Conservation (phyloP, 2,329 filamentous ascomycete genomes). For the Sporothrix brunneoviolacea region DNA sequence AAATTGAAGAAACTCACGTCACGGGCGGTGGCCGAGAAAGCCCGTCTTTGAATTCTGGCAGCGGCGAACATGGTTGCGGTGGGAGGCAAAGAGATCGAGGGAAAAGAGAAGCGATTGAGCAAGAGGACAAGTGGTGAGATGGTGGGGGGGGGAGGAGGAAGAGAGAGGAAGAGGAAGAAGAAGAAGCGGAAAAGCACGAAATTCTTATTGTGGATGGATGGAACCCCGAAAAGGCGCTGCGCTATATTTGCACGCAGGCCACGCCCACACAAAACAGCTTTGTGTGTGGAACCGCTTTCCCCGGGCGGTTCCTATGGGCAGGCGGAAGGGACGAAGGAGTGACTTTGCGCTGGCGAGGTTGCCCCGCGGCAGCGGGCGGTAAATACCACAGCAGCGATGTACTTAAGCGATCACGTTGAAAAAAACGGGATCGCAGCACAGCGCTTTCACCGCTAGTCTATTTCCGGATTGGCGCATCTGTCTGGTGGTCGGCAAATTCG, state of each 20-base stretch:
- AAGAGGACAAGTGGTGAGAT: neutral
- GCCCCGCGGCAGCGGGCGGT: no score
- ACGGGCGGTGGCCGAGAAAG: slow-evolving; percentile 73
- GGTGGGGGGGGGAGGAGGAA: neutral
- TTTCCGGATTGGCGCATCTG: neutral
- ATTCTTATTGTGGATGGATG: slow-evolving; percentile 7
- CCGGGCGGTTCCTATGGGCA: no score
- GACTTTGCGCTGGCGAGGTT: no score
- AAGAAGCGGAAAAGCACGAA: slow-evolving; percentile 11
- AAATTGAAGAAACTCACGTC: slow-evolving; percentile 49
- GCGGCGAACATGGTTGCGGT: slow-evolving; percentile 65
- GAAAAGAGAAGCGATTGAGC: neutral
- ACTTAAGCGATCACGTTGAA: neutral
- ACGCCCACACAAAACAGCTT: no score
- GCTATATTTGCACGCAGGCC: slow-evolving; percentile 2
- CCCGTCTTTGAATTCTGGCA: slow-evolving; percentile 64
- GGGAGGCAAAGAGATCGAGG: no score
- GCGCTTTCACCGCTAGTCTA: slow-evolving; percentile 10
- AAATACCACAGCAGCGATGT: no score
- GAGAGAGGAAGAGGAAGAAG: neutral
- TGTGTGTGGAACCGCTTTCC: no score
- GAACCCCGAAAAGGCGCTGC: neutral
- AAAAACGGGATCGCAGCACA: neutral
- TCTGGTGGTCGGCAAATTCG: slow-evolving; percentile 13
- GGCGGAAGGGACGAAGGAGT: no score